Evolutionary conservation across 257 asterid genomes (phyloP).

Genomic region (Lycium ferocissimum): DNA sequence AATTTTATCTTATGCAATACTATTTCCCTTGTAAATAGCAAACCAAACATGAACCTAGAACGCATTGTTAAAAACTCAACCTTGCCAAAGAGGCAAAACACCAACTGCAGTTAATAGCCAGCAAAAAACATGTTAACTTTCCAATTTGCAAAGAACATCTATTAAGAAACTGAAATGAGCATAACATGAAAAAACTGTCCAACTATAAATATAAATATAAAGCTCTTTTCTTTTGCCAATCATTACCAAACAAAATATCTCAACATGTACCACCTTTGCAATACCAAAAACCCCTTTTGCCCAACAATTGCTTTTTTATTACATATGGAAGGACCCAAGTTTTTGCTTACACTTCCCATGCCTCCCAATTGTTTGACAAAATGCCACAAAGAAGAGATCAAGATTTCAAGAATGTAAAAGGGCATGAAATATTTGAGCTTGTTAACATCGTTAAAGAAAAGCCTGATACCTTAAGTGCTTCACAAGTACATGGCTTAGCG

Average conservation of each 20-base stretch:
- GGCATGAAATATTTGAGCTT: conserved; percentile 47
- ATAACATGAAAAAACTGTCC: conserved; percentile 18
- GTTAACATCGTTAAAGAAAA: conserved; percentile 38
- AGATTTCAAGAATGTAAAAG: conserved; percentile 28
- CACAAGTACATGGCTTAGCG: conserved; percentile 55
- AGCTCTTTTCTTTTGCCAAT: neutral
- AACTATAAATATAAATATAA: neutral
- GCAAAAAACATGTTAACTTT: neutral
- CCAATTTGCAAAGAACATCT: neutral
- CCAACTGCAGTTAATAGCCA: neutral
- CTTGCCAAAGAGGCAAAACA: neutral
- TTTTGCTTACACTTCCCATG: conserved; percentile 33
- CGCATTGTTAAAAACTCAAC: neutral
- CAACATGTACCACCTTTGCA: conserved; percentile 23
- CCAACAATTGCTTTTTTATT: neutral
- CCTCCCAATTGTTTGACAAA: conserved; percentile 44
- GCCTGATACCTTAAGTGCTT: conserved; percentile 39
- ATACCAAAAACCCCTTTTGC: conserved; percentile 19
- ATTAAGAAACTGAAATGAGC: neutral
- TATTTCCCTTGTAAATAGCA: neutral
- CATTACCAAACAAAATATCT: conserved; percentile 18
- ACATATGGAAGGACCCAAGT: neutral
- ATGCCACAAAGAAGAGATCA: conserved; percentile 45
- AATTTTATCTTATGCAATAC: no score
- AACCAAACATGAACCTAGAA: neutral